phyloP scores from a whole-genome alignment of 1,284 basidiomycete genomes.

The Apiotrichum siamense region DNA sequence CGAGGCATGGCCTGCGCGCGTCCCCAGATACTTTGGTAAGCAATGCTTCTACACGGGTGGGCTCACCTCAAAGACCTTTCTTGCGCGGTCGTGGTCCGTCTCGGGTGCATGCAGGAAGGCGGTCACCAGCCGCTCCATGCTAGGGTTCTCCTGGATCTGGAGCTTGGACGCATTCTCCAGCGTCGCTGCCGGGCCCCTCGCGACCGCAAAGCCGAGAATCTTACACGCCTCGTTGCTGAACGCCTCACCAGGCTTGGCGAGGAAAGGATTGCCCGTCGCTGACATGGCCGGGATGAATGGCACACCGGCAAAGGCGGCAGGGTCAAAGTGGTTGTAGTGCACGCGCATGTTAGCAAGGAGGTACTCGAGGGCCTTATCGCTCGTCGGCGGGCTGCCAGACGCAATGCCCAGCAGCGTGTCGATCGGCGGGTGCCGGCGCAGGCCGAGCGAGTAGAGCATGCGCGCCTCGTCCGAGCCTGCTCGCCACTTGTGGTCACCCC shows the following conservation, averaged over 20 bases:
- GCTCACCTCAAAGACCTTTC: constrained; percentile 61
- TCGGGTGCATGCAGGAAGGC: constrained; percentile 63
- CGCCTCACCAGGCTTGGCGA: constrained; percentile 67
- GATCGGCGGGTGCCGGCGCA: constrained; percentile 67
- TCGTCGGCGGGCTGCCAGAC: constrained; percentile 46
- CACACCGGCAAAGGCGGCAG: constrained; percentile 55
- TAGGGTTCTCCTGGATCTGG: constrained; percentile 68
- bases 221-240: constrained; percentile 67
- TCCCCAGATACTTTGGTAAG: constrained; percentile 56
- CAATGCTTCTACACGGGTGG: not conserved
- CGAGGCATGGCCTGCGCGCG: constrained; percentile 55
- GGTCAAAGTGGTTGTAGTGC: constrained; percentile 60
- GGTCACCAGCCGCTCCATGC: constrained; percentile 59
- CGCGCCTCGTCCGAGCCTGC: constrained; percentile 79
- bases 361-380: constrained; percentile 62
- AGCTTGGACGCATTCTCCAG: constrained; percentile 67
- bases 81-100: constrained; percentile 55
- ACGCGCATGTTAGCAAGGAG: constrained; percentile 63
- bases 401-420: constrained; percentile 63
- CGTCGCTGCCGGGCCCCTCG: constrained; percentile 54
- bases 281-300: constrained; percentile 75
- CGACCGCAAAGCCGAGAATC: constrained; percentile 62
- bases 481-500: constrained; percentile 78
- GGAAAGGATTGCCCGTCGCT: constrained; percentile 50
- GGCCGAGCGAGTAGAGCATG: constrained; percentile 72